Conservation (phyloP, 805 yeast genomes). For the Scheffersomyces amazonensis region DNA sequence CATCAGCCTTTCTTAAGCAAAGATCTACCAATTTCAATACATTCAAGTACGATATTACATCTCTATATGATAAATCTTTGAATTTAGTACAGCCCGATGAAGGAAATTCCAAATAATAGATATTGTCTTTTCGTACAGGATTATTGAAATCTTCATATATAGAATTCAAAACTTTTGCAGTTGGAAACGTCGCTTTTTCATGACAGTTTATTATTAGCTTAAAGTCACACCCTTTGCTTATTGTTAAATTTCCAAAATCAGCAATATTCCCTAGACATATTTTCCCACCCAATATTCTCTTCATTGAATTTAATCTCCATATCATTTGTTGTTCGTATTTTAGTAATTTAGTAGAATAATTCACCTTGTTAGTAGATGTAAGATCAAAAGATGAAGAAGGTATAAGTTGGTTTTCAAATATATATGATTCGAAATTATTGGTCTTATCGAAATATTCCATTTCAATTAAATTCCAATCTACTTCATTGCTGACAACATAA, state of each 20-base stretch:
- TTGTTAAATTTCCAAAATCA: constrained; percentile 22
- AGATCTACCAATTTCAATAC: constrained; percentile 24
- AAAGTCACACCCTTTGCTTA: constrained; percentile 32
- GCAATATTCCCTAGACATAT: constrained; percentile 30
- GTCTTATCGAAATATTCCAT: constrained; percentile 1
- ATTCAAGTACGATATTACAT: constrained; percentile 26
- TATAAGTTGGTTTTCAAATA: constrained; percentile 1
- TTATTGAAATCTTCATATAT: constrained; percentile 4
- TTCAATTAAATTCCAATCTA: constrained; percentile 1
- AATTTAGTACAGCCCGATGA: constrained; percentile 21
- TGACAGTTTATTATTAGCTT: constrained; percentile 54
- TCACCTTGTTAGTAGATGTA: neutral
- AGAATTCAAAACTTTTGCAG: constrained; percentile 27
- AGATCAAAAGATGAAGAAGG: neutral
- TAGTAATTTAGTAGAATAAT: constrained; percentile 16
- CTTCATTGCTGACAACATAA: neutral
- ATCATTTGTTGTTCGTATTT: constrained; percentile 33
- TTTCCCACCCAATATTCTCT: constrained; percentile 20
- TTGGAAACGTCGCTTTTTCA: constrained; percentile 54
- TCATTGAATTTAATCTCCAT: constrained; percentile 29
- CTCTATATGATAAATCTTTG: constrained; percentile 18
- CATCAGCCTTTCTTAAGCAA: constrained; percentile 12
- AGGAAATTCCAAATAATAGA: constrained; percentile 31
- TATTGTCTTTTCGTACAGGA: neutral
- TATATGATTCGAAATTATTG: neutral